Base-by-base conservation (phyloP, 1,139 yeast genomes). In the Protomyces inouyei region DNA sequence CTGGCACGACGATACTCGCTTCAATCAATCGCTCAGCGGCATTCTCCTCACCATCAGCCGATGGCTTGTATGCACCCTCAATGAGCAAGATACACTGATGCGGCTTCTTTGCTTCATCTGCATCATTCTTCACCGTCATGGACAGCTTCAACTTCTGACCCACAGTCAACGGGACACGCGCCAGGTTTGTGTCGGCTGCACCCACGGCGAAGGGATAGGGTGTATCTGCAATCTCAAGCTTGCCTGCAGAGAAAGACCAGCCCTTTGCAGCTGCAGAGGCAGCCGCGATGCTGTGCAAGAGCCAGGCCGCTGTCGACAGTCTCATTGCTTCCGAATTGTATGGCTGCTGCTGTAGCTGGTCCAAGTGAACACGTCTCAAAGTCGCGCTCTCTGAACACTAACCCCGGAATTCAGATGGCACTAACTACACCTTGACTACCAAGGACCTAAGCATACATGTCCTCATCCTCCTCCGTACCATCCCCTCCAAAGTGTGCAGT, bases 31-130 rank as follows among this genome's bases (percentile, higher is more conserved):
- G 21, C 25, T 57, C 55, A 3, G 28, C 36, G 6, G 32, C 64
- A 16, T 56, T 36, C 25, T 57, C 56, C 14, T 43, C 48, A 6
- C 25, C 48, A 18, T 43, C 25, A 6, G 48, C 48, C 21, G 48
- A n/a, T 5, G 48, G 48, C 23, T 43, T 43, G 25, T 43, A 43
- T 12, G 25, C 23, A 21, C 48, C 48, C 21, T 55, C 52, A 28
- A 64, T 23, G 40, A 64, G 51, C 18, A 64, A 35, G 64, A 64
- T 64, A 12, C 57, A 53, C 25, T 64, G 65, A 35, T 64, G 65
- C 18, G 65, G 65, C 16, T 38, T 52, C 45, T 52, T 59, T 10
- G 63, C 36, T 6, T 16, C 53, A n/a, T 52, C 57, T 48, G 40
- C 63, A 14, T 12, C 52, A 43, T 21, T 43, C 36, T 38, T 59